Conservation (phyloP, 139 green algal species). For the Picocystis salinarum region DNA sequence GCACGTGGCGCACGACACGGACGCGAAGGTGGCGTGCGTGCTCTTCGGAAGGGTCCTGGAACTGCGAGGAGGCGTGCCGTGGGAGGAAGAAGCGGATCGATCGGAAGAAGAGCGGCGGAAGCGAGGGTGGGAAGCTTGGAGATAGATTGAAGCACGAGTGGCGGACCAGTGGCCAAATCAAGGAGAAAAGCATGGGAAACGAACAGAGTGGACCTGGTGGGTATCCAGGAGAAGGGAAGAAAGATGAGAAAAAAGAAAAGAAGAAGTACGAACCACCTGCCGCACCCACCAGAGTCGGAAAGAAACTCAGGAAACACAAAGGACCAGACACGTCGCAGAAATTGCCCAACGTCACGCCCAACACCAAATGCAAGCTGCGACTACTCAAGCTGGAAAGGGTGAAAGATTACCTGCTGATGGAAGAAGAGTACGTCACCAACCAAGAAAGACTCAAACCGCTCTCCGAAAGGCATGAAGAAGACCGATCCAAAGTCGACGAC, state of each 20-base stretch:
- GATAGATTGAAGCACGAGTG: background rate
- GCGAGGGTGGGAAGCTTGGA: background rate
- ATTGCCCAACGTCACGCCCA: slow-evolving; percentile 78
- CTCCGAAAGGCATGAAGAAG: slow-evolving; percentile 85
- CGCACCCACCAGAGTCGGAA: slow-evolving; percentile 76
- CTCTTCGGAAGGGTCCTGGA: background rate
- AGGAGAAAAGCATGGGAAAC: slow-evolving; percentile 10
- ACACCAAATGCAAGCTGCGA: slow-evolving; percentile 84
- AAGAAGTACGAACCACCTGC: slow-evolving; percentile 92
- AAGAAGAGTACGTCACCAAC: slow-evolving; percentile 95
- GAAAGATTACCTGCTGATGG: slow-evolving; percentile 98
- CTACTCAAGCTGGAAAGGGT: slow-evolving; percentile 94
- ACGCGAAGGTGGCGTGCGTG: background rate
- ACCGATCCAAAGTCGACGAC: slow-evolving; percentile 87
- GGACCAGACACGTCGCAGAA: slow-evolving; percentile 42
- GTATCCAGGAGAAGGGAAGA: slow-evolving; percentile 3
- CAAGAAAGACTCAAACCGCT: slow-evolving; percentile 74
- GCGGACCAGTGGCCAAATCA: too few relatives aligned
- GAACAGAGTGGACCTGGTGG: background rate
- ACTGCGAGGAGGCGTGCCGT: background rate
- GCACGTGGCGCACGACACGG: background rate
- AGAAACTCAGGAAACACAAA: slow-evolving; percentile 71
- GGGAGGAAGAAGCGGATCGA: background rate
- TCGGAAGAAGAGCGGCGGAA: background rate
- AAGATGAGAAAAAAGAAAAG: slow-evolving; percentile 59